phyloP scores from a whole-genome alignment of 2,329 filamentous ascomycete genomes.

The Fusarium sp. region DNA sequence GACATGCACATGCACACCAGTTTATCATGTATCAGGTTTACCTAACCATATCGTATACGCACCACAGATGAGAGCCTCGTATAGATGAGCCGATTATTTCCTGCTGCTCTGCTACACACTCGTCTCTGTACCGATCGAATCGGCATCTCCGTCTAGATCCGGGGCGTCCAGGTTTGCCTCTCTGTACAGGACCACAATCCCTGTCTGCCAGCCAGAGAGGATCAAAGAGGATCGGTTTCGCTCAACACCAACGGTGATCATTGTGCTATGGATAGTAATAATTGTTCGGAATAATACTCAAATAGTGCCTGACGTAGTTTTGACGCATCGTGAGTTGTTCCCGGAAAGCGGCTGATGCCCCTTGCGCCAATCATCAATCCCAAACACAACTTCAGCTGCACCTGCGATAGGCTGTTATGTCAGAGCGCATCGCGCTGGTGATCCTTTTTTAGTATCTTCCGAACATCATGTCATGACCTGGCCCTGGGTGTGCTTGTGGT shows the following conservation, averaged over 20 bases:
- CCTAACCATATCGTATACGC: not conserved
- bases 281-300: not conserved
- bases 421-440: constrained; percentile 16
- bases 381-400: not conserved
- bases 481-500: not conserved
- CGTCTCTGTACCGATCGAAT: constrained; percentile 11
- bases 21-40: not conserved
- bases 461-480: not conserved
- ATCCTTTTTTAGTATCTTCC: constrained; percentile 32
- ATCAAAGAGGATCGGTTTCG: not conserved
- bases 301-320: constrained; percentile 25
- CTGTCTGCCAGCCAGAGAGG: not conserved
- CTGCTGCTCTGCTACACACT: not conserved
- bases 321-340: constrained; percentile 34
- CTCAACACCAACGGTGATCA: not conserved
- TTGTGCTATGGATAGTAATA: not conserved
- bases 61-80: constrained; percentile 25
- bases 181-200: not conserved
- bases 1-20: not conserved
- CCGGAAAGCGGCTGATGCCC: constrained; percentile 24
- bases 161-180: not conserved
- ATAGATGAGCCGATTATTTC: constrained; percentile 16
- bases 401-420: not conserved
- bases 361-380: constrained; percentile 18
- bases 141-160: constrained; percentile 23